Evolutionary conservation across 2,329 filamentous ascomycete genomes (phyloP), one percentile per base, ranked within the genome.

Genomic region (Microdochium nivale): DNA sequence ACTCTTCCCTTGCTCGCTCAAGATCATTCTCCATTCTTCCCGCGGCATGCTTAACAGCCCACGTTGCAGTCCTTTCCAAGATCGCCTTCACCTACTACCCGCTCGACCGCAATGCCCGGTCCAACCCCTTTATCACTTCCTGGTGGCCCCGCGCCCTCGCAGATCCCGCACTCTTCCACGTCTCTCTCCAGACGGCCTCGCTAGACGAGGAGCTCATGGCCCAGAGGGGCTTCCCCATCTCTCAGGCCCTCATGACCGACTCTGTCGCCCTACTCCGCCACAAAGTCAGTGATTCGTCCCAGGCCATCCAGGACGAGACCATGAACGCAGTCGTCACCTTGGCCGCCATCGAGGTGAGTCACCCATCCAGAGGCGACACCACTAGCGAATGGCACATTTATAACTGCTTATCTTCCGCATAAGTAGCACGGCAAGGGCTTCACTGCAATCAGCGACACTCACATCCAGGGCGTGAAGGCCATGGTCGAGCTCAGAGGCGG

Each of bases 61-160:
- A 37, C 60, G 50, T 2, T 40, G 13, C 51, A 80, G 79, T 83
- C 54, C 64, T 81, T 3, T 70, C 73, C 43, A 79, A 75, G 46
- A 81, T 83, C 47, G 77, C 78, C 0, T 82, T 82, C 49, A 74
- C 81, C 55, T 82, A 81, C 57, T 82, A 82, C 56, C 79, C 79
- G 1, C 65, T 81, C 21, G 79, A 82, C 49, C 64, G 79, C 8
- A 72, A 68, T 53, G 58, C 69, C n/a, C 62, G 62, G 0, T 78
- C 79, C 8, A 82, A 82, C 56, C 79, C 79, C 0, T 82, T 82
- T 54, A 64, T 82, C 19, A 65, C 80, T 7, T 80, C 77, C 0
- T 82, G 79, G 79, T 82, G 79, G 78, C 79, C 79, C 0, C 66
- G 77, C 1, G 78, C 79, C 1, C 67, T 82, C 0, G 72, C 68